These are phyloP conservation scores for Citrullus mucosospermus DNA, from an alignment of 306 rosid genomes.

Conservation along the genomic window DNA sequence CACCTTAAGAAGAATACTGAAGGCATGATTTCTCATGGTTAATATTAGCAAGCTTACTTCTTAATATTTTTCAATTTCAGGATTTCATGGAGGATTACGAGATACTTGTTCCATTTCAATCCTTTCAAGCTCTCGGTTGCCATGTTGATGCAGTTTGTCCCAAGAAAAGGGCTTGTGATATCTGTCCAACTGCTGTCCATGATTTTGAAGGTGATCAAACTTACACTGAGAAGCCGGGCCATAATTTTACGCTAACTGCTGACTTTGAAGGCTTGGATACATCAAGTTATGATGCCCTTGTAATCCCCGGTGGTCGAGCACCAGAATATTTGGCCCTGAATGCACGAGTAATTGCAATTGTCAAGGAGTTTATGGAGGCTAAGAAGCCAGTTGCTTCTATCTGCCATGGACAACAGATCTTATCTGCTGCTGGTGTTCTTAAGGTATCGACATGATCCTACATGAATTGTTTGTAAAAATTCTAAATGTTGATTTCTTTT, in stretches of 20 bases:
- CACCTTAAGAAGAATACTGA: neutral
- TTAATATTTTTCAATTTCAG: slow-evolving; percentile 19
- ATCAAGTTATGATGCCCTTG: slow-evolving; percentile 53
- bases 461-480: neutral
- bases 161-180: slow-evolving; percentile 62
- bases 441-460: slow-evolving; percentile 33
- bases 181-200: slow-evolving; percentile 65
- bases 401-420: slow-evolving; percentile 67
- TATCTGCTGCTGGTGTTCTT: slow-evolving; percentile 76
- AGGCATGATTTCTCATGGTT: neutral
- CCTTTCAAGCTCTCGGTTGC: slow-evolving; percentile 82
- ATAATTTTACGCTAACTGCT: slow-evolving; percentile 48
- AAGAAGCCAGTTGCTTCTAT: slow-evolving; percentile 42
- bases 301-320: slow-evolving; percentile 46
- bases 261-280: slow-evolving; percentile 37
- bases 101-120: slow-evolving; percentile 65
- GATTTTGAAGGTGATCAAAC: slow-evolving; percentile 94
- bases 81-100: slow-evolving; percentile 91
- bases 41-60: neutral
- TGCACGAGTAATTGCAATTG: slow-evolving; percentile 21
- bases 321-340: slow-evolving; percentile 40
- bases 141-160: slow-evolving; percentile 81
- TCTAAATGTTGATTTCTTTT: neutral
- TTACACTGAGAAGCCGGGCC: slow-evolving; percentile 73
- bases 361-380: slow-evolving; percentile 32